Conservation (phyloP, 2,329 filamentous ascomycete species). For the Monilinia polystroma region DNA sequence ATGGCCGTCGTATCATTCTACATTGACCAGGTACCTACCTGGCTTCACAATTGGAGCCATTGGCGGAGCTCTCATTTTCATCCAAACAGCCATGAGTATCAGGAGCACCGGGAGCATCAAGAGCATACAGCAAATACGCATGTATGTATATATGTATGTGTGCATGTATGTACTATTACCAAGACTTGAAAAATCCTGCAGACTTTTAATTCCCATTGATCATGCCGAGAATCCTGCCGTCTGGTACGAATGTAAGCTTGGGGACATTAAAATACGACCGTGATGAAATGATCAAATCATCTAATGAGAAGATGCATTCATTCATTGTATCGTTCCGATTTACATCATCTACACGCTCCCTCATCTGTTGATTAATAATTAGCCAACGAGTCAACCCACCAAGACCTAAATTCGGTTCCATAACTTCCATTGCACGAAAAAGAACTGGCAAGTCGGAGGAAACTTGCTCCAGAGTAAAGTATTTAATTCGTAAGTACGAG, state of each 20-base stretch:
- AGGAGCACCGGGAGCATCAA: no score
- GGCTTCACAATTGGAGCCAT: constrained; percentile 4
- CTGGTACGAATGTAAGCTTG: constrained; percentile 10
- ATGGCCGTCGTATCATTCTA: constrained; percentile 14
- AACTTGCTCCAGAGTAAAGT: neutral
- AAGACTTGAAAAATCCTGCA: constrained; percentile 4
- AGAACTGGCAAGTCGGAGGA: constrained; percentile 16
- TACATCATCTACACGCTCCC: constrained; percentile 11
- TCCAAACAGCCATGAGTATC: neutral
- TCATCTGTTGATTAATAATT: neutral
- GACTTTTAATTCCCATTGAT: neutral
- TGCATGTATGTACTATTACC: neutral
- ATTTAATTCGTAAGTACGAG: constrained; percentile 11
- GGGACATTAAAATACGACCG: constrained; percentile 16
- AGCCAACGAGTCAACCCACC: neutral
- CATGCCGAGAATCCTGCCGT: constrained; percentile 9
- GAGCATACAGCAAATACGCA: no score
- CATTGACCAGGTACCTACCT: constrained; percentile 11
- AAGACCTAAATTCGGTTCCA: neutral
- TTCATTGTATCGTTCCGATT: constrained; percentile 6
- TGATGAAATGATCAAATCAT: neutral
- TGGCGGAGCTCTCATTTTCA: constrained; percentile 2
- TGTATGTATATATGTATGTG: no score
- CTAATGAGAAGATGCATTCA: constrained; percentile 3
- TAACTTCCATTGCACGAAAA: neutral